These are phyloP conservation scores for Trichoderma gracile DNA, from an alignment of 2,329 filamentous ascomycete species.

Conservation along the genomic window DNA sequence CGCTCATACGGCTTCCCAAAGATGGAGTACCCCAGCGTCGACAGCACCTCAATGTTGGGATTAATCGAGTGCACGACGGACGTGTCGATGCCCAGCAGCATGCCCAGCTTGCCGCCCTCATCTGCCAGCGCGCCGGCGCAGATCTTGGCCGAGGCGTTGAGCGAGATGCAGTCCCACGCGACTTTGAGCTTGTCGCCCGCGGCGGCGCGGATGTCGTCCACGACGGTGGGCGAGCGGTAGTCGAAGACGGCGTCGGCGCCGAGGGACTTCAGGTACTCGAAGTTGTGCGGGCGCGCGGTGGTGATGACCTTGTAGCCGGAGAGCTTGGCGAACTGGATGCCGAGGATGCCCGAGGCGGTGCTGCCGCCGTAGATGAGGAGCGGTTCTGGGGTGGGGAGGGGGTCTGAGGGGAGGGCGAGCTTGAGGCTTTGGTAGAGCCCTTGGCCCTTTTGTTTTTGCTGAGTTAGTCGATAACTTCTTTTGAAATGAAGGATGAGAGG, in stretches of 20 bases:
- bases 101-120: slow-evolving; percentile 42
- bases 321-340: slow-evolving; percentile 47
- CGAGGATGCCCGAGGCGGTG: slow-evolving; percentile 58
- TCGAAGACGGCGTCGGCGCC: slow-evolving; percentile 52
- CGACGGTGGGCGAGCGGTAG: slow-evolving; percentile 39
- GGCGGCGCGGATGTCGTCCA: slow-evolving; percentile 32
- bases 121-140: slow-evolving; percentile 36
- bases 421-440: slow-evolving; percentile 49
- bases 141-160: slow-evolving; percentile 29
- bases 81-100: slow-evolving; percentile 40
- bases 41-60: slow-evolving; percentile 38
- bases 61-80: slow-evolving; percentile 32
- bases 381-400: slow-evolving; percentile 40
- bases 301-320: slow-evolving; percentile 44
- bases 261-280: slow-evolving; percentile 40
- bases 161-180: slow-evolving; percentile 22
- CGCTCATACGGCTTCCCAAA: slow-evolving; percentile 40
- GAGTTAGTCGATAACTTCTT: no score
- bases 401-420: slow-evolving; percentile 48
- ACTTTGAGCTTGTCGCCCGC: slow-evolving; percentile 26
- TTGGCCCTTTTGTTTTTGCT: slow-evolving; percentile 23
- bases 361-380: slow-evolving; percentile 51
- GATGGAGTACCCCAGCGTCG: slow-evolving; percentile 45
- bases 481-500: no score
- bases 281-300: slow-evolving; percentile 43